phyloP scores from a whole-genome alignment of 2,329 filamentous ascomycete genomes.

The Geoglossum cookeanum region DNA sequence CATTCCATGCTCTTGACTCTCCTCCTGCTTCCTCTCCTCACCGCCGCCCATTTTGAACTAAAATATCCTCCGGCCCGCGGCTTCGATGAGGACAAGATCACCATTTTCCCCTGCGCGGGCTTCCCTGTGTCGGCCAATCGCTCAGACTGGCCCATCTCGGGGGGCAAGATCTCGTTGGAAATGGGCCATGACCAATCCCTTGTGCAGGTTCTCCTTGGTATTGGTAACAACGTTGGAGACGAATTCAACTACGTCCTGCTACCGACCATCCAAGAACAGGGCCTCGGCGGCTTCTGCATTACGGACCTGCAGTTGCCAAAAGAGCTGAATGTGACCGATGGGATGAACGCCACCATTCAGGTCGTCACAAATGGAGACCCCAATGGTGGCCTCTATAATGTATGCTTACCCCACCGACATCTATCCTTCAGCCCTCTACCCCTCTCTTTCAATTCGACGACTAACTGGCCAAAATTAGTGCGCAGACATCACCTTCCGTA shows the following conservation, averaged over 20 bases:
- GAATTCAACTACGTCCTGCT: slow-evolving; percentile 18
- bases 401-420: background rate
- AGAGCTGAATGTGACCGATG: slow-evolving; percentile 34
- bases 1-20: background rate
- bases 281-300: slow-evolving; percentile 35
- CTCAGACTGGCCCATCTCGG: background rate
- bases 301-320: slow-evolving; percentile 29
- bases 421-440: background rate
- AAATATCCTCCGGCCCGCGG: slow-evolving; percentile 32
- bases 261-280: slow-evolving; percentile 34
- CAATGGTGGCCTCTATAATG: background rate
- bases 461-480: slow-evolving; percentile 2
- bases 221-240: background rate
- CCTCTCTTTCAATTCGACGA: background rate
- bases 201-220: slow-evolving; percentile 2
- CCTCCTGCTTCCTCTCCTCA: slow-evolving; percentile 18
- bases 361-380: background rate
- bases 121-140: background rate
- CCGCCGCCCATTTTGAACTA: slow-evolving; percentile 36
- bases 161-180: background rate
- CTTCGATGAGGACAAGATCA: slow-evolving; percentile 27
- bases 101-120: slow-evolving; percentile 8
- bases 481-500: slow-evolving; percentile 7
- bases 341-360: slow-evolving; percentile 24
- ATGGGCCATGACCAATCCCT: slow-evolving; percentile 1